phyloP scores from a whole-genome alignment of 352 stramenopile species.

The Globisporangium iwayamae region DNA sequence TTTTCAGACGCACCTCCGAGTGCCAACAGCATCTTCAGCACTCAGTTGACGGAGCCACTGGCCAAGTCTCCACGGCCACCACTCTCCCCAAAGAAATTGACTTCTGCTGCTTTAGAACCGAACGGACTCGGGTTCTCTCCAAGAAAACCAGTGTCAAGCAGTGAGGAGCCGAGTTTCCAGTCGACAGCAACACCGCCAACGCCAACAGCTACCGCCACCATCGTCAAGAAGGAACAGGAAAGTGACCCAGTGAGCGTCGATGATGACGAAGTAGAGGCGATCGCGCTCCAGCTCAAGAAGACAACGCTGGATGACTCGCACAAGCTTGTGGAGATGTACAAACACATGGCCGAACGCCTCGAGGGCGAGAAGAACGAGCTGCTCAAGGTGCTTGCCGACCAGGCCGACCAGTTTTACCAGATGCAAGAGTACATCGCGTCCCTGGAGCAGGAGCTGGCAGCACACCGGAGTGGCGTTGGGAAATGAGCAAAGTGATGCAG shows the following conservation, averaged over 20 bases:
- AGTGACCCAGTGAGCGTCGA: slow-evolving; percentile 4
- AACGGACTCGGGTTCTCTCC: not conserved
- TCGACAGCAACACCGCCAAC: not conserved
- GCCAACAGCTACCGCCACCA: not conserved
- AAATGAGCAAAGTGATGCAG: slow-evolving; percentile 8
- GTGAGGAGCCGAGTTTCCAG: slow-evolving; percentile 29
- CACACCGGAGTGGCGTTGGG: slow-evolving; percentile 22
- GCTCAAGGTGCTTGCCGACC: slow-evolving; percentile 58
- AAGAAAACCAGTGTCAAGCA: slow-evolving; percentile 1
- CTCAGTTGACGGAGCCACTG: not conserved
- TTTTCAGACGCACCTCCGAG: slow-evolving; percentile 31
- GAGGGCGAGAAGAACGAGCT: slow-evolving; percentile 74
- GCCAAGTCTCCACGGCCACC: not conserved
- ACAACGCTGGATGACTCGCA: slow-evolving; percentile 56
- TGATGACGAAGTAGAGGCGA: slow-evolving; percentile 3
- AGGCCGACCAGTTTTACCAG: slow-evolving; percentile 69
- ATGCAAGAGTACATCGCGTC: slow-evolving; percentile 76
- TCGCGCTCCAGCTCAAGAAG: slow-evolving; percentile 13
- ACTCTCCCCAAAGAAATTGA: not conserved
- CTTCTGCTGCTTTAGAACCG: not conserved
- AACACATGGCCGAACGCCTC: slow-evolving; percentile 74
- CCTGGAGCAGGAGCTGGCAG: slow-evolving; percentile 56
- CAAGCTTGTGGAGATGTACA: slow-evolving; percentile 80
- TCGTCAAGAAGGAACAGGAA: slow-evolving; percentile 5
- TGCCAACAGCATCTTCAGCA: slow-evolving; percentile 36